Percentiles rank a stretch among this genome's conserved stretches.
phyloP scores from a whole-genome alignment of 2,329 filamentous ascomycete species.

The Stagonosporopsis cucurbitacearum region DNA sequence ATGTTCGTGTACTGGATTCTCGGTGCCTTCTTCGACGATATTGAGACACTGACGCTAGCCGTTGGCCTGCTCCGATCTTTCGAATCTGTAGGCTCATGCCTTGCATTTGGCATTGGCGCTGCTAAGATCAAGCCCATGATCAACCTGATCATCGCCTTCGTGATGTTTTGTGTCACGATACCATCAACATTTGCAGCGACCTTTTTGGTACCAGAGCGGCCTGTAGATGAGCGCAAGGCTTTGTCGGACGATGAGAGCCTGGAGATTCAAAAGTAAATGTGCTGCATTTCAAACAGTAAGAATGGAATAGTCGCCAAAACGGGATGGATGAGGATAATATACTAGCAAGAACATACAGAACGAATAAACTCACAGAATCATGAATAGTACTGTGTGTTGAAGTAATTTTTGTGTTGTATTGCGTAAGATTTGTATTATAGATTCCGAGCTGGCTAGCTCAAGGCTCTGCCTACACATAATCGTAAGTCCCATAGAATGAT shows the following conservation, averaged over 20 bases:
- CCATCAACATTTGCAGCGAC: slow-evolving; percentile 35
- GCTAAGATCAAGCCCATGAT: slow-evolving; percentile 55
- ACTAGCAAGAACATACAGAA: not conserved
- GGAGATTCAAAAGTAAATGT: not conserved
- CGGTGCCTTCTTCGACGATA: slow-evolving; percentile 59
- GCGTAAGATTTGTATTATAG: no score
- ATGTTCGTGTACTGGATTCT: slow-evolving; percentile 62
- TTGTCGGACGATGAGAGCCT: slow-evolving; percentile 10
- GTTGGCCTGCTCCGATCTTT: slow-evolving; percentile 59
- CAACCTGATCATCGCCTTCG: slow-evolving; percentile 58
- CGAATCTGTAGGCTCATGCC: slow-evolving; percentile 56
- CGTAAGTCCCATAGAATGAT: no score
- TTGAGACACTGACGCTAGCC: slow-evolving; percentile 59
- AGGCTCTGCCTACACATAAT: no score
- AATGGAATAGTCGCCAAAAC: not conserved
- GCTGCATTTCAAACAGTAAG: not conserved
- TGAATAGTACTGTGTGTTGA: no score
- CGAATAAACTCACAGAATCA: not conserved
- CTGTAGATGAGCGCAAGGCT: slow-evolving; percentile 22
- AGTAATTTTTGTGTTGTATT: no score
- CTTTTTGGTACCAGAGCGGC: slow-evolving; percentile 30
- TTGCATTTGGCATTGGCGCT: slow-evolving; percentile 58
- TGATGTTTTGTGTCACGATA: slow-evolving; percentile 54
- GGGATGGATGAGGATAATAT: not conserved
- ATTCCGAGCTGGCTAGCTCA: no score